phyloP scores from a whole-genome alignment of 2,329 filamentous ascomycete genomes.

The Colletotrichum theobromicola region DNA sequence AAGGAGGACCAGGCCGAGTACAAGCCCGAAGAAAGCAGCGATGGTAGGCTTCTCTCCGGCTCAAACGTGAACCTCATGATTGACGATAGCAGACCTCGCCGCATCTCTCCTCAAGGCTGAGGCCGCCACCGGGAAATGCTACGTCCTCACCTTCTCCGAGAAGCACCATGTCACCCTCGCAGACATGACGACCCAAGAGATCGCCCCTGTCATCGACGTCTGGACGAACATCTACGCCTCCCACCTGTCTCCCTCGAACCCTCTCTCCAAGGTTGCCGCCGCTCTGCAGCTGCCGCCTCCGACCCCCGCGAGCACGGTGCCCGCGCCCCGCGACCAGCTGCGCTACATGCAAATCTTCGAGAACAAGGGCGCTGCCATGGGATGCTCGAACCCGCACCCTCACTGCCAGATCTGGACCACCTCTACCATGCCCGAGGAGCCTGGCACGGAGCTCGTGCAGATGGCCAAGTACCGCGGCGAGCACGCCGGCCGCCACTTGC shows the following conservation, averaged over 20 bases:
- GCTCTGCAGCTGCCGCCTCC: conserved; percentile 44
- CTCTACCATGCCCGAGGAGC: conserved; percentile 89
- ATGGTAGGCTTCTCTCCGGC: conserved; percentile 28
- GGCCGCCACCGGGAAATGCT: conserved; percentile 92
- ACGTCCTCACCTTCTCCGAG: conserved; percentile 93
- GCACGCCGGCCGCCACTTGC: conserved; percentile 75
- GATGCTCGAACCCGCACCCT: conserved; percentile 97
- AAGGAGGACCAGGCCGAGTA: conserved; percentile 93
- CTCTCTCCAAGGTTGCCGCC: conserved; percentile 54
- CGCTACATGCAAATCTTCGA: conserved; percentile 99
- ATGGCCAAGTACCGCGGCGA: conserved; percentile 78
- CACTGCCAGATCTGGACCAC: conserved; percentile 98
- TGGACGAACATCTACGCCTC: conserved; percentile 91
- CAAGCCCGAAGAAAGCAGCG: conserved; percentile 41
- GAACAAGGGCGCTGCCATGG: conserved; percentile 98
- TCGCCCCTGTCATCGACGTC: conserved; percentile 82
- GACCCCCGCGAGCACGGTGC: conserved; percentile 39
- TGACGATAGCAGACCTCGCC: conserved; percentile 62
- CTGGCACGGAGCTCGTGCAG: conserved; percentile 77
- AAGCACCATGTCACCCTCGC: conserved; percentile 91
- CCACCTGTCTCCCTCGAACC: conserved; percentile 76
- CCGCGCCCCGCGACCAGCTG: conserved; percentile 74
- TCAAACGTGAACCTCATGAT: background rate
- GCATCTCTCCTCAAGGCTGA: conserved; percentile 81
- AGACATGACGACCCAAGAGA: conserved; percentile 80